Percentiles rank a stretch among this genome's conserved stretches.
These are phyloP conservation scores for Pseudoperonospora humuli DNA, from an alignment of 352 stramenopile species.

Conservation along the genomic window DNA sequence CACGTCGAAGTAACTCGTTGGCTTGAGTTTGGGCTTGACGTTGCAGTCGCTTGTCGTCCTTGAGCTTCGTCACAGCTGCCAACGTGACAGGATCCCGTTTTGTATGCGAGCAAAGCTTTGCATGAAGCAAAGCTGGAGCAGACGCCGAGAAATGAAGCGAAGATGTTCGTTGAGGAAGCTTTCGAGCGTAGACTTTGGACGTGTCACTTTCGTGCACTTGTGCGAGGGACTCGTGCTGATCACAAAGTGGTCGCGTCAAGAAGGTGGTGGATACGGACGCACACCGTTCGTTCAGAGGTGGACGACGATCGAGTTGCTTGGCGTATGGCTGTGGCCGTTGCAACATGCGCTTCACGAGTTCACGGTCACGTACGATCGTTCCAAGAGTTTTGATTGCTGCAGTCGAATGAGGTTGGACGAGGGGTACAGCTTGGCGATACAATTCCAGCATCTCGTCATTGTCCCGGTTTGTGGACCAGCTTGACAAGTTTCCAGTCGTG, in stretches of 20 bases:
- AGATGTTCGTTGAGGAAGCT: no score
- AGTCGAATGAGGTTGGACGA: slow-evolving; percentile 55
- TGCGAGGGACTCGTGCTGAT: no score
- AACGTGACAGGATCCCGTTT: slow-evolving; percentile 13
- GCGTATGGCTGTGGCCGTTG: slow-evolving; percentile 31
- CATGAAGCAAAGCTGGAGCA: slow-evolving; percentile 19
- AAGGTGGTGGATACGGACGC: neutral
- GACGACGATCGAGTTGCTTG: no score
- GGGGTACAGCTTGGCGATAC: slow-evolving; percentile 40
- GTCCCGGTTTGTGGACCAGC: neutral
- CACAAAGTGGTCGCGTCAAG: neutral
- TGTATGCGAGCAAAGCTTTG: slow-evolving; percentile 20
- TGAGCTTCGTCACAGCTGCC: slow-evolving; percentile 26
- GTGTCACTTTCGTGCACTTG: no score
- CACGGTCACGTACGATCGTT: slow-evolving; percentile 34
- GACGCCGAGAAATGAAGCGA: slow-evolving; percentile 13
- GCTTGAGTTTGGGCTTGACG: slow-evolving; percentile 25
- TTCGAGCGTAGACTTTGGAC: no score
- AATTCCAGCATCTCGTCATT: slow-evolving; percentile 25
- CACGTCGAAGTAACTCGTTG: slow-evolving; percentile 21
- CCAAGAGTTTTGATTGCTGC: slow-evolving; percentile 49
- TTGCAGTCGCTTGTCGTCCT: slow-evolving; percentile 22
- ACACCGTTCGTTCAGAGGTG: no score
- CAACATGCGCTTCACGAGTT: slow-evolving; percentile 59
- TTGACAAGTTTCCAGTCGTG: slow-evolving; percentile 1